Evolutionary conservation across 805 yeast species (phyloP), one percentile per base, ranked within the genome.

Genomic region (Clavispora santaluciae): DNA sequence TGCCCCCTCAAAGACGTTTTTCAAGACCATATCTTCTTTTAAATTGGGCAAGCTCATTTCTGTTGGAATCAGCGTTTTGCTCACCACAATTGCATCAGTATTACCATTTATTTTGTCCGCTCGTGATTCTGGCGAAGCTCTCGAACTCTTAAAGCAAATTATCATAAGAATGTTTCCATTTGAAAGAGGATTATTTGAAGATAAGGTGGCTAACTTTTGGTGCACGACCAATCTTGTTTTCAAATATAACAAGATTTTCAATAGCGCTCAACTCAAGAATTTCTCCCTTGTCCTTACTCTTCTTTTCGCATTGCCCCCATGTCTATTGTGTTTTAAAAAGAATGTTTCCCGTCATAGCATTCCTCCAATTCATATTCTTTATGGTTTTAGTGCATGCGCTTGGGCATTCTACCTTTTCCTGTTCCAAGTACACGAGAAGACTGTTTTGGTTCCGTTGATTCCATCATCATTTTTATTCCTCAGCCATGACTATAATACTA

Each of bases 161-260:
- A 35, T 80, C 2, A 44, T 61, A 33, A 75, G 98, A 47, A 82
- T 91, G 22, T 93, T 93, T 60, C 99, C 99, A 1, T 91, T 93
- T 50, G 77, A 81, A 34, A 75, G 98, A 57, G 99, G 99, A 0
- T 72, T 93, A 6, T 93, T 95, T 73, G 99, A 93, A 60, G 98
- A 93, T 58, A 93, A 93, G 59, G 98, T 93, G 12, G 96, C 96
- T 29, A 93, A 90, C 57, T 84, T 93, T 55, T 93, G 99, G 99
- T 90, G 98, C 61, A 83, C 95, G n/a, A 69, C 89, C 1, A 93
- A 93, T 59, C 69, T 84, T 1, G 47, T 88, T 9, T 60, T 90
- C 57, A 91, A 91, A 59, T 83, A 87, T 55, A 79, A 76, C 48
- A 53, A 63, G 4, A 37, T 72, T 0, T 83, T 85, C 54, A 58